Base-by-base conservation (phyloP, 495 filamentous ascomycete species). In the Penicillium silybi region DNA sequence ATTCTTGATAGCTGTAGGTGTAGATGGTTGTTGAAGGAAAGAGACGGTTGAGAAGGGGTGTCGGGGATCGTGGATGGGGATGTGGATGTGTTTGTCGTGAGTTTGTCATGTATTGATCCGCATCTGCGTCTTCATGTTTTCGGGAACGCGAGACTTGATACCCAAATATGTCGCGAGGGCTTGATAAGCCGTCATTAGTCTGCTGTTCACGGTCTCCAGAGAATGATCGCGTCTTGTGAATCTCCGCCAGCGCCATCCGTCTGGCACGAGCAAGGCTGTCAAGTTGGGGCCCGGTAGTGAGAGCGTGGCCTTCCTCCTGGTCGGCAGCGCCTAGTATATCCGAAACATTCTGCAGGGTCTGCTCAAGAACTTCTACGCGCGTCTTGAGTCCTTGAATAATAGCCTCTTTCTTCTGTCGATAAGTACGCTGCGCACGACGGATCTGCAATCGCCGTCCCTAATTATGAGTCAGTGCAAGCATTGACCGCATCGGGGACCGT, bases 361-460 rank as follows among this genome's bases (percentile, higher is more conserved):
- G 73, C 50, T 87, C 82, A 8, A 95, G 78, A 17, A 79, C 75
- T 22, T 82, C 66, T n/a, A 92, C 87, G 39, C 83, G 78, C 17
- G 78, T 76, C 50, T 86, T 83, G 18, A 95, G 76, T 1, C 83
- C 80, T 15, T 80, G 78, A 41, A 95, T 90, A 0, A 87, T 89
- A 20, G 78, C 85, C 61, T 95, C 90, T 66, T 95, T 96, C 23
- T 90, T 85, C 55, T 86, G 80, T 15, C 90, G 81, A 60, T 96
- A 95, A 0, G 90, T 90, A 41, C 89, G 77, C 56, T 96, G 90
- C 5, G 90, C 90, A 45, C 90, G 79, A 34, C 90, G 83, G 50
- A 96, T 90, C 68, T 96, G 90, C 6, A 88, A 90, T 42, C 90
- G 81, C 34, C 90, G 85, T 53, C 65, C 65, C 68, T 71, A 46